These are phyloP conservation scores for Raphanus raphanistrum DNA, from an alignment of 345 rosid species.

Conservation along the genomic window DNA sequence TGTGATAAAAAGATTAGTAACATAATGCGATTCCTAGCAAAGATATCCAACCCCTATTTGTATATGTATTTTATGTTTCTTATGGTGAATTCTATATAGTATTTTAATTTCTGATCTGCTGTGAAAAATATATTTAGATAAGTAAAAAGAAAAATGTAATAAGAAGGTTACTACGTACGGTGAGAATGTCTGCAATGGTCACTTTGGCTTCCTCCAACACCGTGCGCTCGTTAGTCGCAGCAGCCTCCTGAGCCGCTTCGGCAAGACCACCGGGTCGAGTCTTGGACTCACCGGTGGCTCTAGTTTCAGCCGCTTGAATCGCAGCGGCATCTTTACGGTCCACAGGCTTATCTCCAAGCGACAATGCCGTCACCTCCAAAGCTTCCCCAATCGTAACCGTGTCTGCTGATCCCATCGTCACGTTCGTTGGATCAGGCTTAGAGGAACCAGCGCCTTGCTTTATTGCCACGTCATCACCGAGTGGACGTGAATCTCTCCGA, in stretches of 20 bases:
- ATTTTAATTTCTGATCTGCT: not conserved
- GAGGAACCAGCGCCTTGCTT: conserved; percentile 32
- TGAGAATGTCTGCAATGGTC: conserved; percentile 44
- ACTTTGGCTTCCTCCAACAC: conserved; percentile 39
- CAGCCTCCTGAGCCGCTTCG: conserved; percentile 52
- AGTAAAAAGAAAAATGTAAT: not conserved
- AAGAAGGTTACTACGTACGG: conserved; percentile 34
- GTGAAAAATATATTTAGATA: not conserved
- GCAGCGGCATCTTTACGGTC: conserved; percentile 59
- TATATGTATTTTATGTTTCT: not conserved
- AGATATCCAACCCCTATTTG: not conserved
- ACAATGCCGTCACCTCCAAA: conserved; percentile 48
- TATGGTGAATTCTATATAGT: not conserved
- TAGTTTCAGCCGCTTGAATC: conserved; percentile 53
- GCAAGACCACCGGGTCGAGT: conserved; percentile 45
- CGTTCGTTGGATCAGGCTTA: conserved; percentile 22
- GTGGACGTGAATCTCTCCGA: not conserved
- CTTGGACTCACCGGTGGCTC: conserved; percentile 41
- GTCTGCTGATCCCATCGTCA: conserved; percentile 17
- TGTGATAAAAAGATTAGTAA: not conserved
- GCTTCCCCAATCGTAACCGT: conserved; percentile 57
- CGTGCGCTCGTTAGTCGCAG: conserved; percentile 35
- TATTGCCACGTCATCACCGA: conserved; percentile 34
- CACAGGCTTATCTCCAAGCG: conserved; percentile 51
- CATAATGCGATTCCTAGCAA: not conserved